Base-by-base conservation (phyloP, 352 stramenopile genomes). In the Blastocystis sp. region DNA sequence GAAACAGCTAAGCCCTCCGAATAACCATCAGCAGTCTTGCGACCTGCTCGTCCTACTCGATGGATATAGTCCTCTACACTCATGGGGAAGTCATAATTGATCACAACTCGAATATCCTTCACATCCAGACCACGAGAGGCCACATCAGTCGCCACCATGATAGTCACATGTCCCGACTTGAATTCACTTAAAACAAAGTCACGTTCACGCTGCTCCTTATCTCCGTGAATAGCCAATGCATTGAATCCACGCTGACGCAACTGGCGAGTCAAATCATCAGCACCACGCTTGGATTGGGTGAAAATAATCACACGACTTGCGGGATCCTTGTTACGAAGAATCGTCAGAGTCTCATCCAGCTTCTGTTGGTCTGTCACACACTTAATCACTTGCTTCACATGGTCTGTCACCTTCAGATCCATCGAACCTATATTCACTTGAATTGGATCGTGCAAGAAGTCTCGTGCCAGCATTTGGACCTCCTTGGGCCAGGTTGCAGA, bases 31-130 rank as follows among this genome's bases (percentile, higher is more conserved):
- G 82, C 64, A 22, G 57, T 98, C 75, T 96, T 96, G 92, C 97
- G 95, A n/a, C 96, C 97, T 11, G 97, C 99, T 95, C 97, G 95
- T 89, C 97, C 96, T 87, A 99, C 98, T 87, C 97, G 94, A 90
- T 99, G 96, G 73, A 98, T 96, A 92, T 99, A 99, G 90, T 97
- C 95, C 90, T 99, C 97, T 69, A 98, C 96, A 91, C 98, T 98
- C 89, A 97, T 97, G 57, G 97, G 96, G 91, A 99, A 98, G 91
- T 99, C 96, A 90, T 98, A 99, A 92, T 99, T 99, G 69, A 99
- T 96, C 19, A 99, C 97, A 91, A 98, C 98, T 70, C 94, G 93
- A 90, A 99, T 98, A 90, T 99, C 96, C 93, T 99, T 98, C 81
- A 99, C 97, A 92, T 99, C 97, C 33, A 99, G 91, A 91, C 97